Base-by-base conservation (phyloP, 2,329 filamentous ascomycete species). In the Fusarium armeniacum region DNA sequence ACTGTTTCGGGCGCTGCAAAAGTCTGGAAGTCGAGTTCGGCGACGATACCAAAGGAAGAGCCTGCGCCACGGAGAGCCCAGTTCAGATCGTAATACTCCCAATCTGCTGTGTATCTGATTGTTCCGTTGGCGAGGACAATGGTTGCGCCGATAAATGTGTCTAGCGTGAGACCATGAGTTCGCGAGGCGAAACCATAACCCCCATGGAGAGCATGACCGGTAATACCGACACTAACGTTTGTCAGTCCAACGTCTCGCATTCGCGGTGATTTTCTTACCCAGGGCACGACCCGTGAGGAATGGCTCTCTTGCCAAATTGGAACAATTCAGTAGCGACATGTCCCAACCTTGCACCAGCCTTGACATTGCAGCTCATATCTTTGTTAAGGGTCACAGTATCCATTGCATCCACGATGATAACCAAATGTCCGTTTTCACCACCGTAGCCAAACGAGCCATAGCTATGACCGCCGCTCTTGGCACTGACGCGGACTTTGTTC, bases 241-340 rank as follows among this genome's bases (percentile, higher is more conserved):
- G 49, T 76, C 12, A 76, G 68, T 30, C 11, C 2, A 16, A 5
- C n/a, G 8, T 18, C 12, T 16, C 13, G 13, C 4, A 2, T 3
- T 11, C 5, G 0, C 5, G 6, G 5, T 11, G 3, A 2, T 1
- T 0, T 4, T 3, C 80, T 76, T 70, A 84, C 84, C 81, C 83
- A 5, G 85, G 84, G 65, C 85, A 87, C 2, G 84, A 85, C n/a
- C 85, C 85, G 50, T 87, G 84, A 28, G 82, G 78, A 6, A 87
- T 76, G 3, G 81, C 84, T 16, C 74, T 82, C 69, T 62, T 71
- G 0, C 78, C 79, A 52, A 83, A 78, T 18, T 74, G 71, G 50
- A 78, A 80, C 6, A 85, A 72, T 63, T 82, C 78, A 6, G 63
- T 73, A 0, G 81, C 82, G 9, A 85, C 78, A 52, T 84, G 81